Base-by-base conservation (phyloP, 2,329 filamentous ascomycete genomes). In the Stagonosporopsis rhizophila region DNA sequence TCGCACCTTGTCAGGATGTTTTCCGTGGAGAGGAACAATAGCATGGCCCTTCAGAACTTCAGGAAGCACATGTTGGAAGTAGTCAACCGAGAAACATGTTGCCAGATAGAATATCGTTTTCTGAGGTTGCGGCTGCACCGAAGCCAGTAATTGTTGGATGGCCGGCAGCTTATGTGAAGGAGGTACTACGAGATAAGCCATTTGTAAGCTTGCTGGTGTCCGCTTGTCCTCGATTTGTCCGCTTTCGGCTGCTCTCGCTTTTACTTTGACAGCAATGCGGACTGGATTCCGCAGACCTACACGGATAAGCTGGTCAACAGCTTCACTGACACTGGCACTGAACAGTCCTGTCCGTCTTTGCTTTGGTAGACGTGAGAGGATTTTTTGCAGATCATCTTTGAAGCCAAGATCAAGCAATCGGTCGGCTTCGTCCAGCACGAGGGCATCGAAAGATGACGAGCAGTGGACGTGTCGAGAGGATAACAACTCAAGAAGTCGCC, bases 371-470 rank as follows among this genome's bases (percentile, higher is more conserved):
- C 90, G 85, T 0, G 87, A 86, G 20, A 99, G 79, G 37, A 98
- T 96, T 52, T 87, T 90, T 65, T 95, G 91, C 25, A 99, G 78
- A 65, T 96, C 92, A 52, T 91, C 88, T 75, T 96, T 95, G 78
- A 99, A 98, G 6, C 96, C 95, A 20, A 98, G 83, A 77, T 99
- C 95, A 11, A 99, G 82, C 23, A 99, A 80, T 56, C 95, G 85
- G 76, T 99, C 95, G 45, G 94, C 95, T 79, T 99, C 95, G 71
- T 99, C 95, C 32, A 99, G 83, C 3, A 99, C 90, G 11, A 99
- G 85, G 45, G 92, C 87, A 74, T 99, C 94, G 65, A 99, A 98
- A 0, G 91, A 91, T 1, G 91, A 92, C 0, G 91, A 88, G 66
- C 91, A 93, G 73, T 96, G 91, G 14, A 96, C 92, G 69, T 96